A percentile compares a stretch with the other conserved stretches of the same genome.
Conservation (phyloP, 1,284 basidiomycete species). For the Ganoderma resinaceum region DNA sequence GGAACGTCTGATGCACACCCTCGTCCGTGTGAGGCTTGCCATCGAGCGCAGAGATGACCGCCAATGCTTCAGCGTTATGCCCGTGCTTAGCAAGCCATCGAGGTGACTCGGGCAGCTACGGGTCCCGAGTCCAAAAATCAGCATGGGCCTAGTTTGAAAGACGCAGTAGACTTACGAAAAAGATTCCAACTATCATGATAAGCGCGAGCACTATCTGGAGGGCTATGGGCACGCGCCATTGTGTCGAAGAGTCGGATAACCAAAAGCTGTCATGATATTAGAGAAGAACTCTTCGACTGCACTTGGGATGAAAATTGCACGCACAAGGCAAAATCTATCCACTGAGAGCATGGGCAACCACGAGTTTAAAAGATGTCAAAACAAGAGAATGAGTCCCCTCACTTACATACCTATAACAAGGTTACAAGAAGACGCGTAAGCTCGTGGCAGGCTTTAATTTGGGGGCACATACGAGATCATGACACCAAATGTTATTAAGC, state of each 20-base stretch:
- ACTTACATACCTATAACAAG: slow-evolving; percentile 41
- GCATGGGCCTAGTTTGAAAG: not conserved
- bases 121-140: not conserved
- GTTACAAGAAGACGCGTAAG: slow-evolving; percentile 31
- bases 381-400: not conserved
- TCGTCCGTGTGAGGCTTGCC: slow-evolving; percentile 59
- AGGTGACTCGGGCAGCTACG: slow-evolving; percentile 72
- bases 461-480: slow-evolving; percentile 64
- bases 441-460: slow-evolving; percentile 41
- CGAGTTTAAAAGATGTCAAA: not conserved
- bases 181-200: slow-evolving; percentile 63
- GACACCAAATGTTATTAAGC: slow-evolving; percentile 73
- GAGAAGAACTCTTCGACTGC: not conserved
- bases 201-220: slow-evolving; percentile 71
- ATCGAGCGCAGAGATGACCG: slow-evolving; percentile 69
- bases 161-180: slow-evolving; percentile 50
- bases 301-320: slow-evolving; percentile 23
- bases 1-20: slow-evolving; percentile 60
- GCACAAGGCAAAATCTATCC: slow-evolving; percentile 68
- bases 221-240: slow-evolving; percentile 77
- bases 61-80: slow-evolving; percentile 64
- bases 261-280: slow-evolving; percentile 49
- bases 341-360: slow-evolving; percentile 42
- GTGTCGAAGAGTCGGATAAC: slow-evolving; percentile 57
- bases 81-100: slow-evolving; percentile 74